Evolutionary conservation across 768 basidiomycete species (phyloP).

Genomic region (Cystofilobasidium ferigula): DNA sequence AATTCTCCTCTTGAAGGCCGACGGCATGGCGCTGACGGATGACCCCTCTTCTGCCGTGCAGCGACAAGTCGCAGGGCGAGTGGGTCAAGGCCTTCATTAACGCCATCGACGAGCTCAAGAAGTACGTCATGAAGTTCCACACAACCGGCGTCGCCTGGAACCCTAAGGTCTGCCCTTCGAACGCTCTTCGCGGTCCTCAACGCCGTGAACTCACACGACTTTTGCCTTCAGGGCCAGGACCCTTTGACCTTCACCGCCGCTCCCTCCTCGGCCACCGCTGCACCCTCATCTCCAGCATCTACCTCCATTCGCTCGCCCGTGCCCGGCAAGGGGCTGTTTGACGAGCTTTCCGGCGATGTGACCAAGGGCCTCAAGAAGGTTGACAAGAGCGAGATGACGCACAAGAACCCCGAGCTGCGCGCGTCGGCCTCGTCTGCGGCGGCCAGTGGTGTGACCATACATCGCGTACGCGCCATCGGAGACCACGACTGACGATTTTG

Average conservation of each 20-base stretch:
- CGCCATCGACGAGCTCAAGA: constrained; percentile 64
- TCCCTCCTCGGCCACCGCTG: constrained; percentile 24
- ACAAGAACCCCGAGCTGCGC: constrained; percentile 87
- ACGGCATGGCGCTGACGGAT: neutral
- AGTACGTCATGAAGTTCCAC: constrained; percentile 75
- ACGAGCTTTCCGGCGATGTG: constrained; percentile 75
- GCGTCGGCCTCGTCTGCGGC: constrained; percentile 45
- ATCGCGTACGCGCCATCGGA: neutral
- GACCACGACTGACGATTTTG: neutral
- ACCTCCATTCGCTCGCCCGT: constrained; percentile 25
- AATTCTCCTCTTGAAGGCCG: neutral
- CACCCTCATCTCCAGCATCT: constrained; percentile 32
- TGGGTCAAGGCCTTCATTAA: constrained; percentile 68
- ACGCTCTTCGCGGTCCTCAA: neutral
- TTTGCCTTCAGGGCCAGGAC: constrained; percentile 30
- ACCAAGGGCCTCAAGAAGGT: constrained; percentile 88
- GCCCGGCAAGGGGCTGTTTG: constrained; percentile 58
- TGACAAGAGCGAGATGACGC: constrained; percentile 92
- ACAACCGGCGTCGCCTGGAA: constrained; percentile 86
- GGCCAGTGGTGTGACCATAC: constrained; percentile 32
- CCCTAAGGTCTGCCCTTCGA: constrained; percentile 50
- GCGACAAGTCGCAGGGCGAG: constrained; percentile 73
- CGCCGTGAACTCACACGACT: neutral
- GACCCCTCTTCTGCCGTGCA: constrained; percentile 35
- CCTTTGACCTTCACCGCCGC: constrained; percentile 30